A percentile compares a stretch with the other conserved stretches of the same genome.
Conservation (phyloP, 2,329 filamentous ascomycete species). For the Rasamsonia emersonii region DNA sequence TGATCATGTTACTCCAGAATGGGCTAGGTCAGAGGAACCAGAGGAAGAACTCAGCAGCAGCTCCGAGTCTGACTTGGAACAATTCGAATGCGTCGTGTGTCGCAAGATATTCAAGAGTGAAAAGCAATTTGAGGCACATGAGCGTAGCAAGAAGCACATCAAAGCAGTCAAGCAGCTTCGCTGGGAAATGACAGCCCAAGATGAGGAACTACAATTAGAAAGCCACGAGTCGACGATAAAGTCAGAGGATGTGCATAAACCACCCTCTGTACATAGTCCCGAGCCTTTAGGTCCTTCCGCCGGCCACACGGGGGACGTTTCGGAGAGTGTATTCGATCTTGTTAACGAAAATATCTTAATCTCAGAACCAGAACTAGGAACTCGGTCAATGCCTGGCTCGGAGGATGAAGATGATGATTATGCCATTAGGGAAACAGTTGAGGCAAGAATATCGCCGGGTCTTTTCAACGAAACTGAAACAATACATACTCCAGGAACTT, state of each 20-base stretch:
- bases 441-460: neutral
- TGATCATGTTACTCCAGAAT: conserved; percentile 58
- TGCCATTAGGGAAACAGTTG: conserved; percentile 31
- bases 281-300: too few relatives aligned
- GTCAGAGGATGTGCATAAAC: conserved; percentile 8
- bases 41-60: conserved; percentile 42
- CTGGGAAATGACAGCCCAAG: conserved; percentile 75
- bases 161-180: conserved; percentile 76
- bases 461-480: neutral
- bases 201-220: conserved; percentile 42
- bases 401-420: conserved; percentile 31
- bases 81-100: conserved; percentile 56
- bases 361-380: too few relatives aligned
- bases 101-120: conserved; percentile 74
- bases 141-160: conserved; percentile 91
- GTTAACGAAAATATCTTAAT: too few relatives aligned
- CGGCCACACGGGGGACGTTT: too few relatives aligned
- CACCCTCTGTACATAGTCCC: too few relatives aligned
- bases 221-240: conserved; percentile 4
- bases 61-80: conserved; percentile 40
- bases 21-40: conserved; percentile 57
- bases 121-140: conserved; percentile 82
- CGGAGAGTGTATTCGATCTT: too few relatives aligned
- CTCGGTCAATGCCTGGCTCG: too few relatives aligned
- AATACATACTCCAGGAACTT: neutral